Conservation (phyloP, 2,329 filamentous ascomycete genomes). For the Chaetomium sp. region DNA sequence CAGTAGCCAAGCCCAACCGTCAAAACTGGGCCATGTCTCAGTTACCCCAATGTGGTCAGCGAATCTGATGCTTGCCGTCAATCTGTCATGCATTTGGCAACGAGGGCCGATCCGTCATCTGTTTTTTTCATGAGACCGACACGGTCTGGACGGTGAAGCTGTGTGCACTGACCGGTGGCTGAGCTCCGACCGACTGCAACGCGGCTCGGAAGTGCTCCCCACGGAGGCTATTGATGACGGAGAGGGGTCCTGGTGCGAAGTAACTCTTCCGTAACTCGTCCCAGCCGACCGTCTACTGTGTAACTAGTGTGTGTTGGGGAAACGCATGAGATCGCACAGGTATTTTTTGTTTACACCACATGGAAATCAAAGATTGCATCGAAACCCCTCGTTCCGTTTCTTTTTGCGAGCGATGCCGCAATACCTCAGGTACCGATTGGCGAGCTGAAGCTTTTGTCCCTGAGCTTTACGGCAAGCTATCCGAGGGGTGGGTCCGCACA, state of each 20-base stretch:
- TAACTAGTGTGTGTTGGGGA: neutral
- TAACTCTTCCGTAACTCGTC: neutral
- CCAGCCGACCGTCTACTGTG: neutral
- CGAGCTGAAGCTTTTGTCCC: neutral
- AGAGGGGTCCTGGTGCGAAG: no score
- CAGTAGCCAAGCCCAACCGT: neutral
- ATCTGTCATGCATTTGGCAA: conserved; percentile 3
- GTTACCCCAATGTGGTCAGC: neutral
- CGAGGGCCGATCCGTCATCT: neutral
- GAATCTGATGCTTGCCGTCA: neutral
- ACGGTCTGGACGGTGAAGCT: neutral
- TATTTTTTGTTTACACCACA: neutral
- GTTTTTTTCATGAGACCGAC: neutral
- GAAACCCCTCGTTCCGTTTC: neutral
- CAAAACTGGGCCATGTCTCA: neutral
- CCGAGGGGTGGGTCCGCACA: conserved; percentile 9
- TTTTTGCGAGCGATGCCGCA: neutral
- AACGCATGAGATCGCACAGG: neutral
- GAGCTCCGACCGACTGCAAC: neutral
- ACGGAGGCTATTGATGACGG: no score
- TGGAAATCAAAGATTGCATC: neutral
- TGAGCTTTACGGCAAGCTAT: neutral
- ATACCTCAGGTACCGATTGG: neutral
- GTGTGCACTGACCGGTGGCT: conserved; percentile 4
- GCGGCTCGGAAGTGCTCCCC: neutral